These are phyloP conservation scores for Cercospora zeae-maydis DNA, from an alignment of 2,329 filamentous ascomycete species.

Conservation along the genomic window DNA sequence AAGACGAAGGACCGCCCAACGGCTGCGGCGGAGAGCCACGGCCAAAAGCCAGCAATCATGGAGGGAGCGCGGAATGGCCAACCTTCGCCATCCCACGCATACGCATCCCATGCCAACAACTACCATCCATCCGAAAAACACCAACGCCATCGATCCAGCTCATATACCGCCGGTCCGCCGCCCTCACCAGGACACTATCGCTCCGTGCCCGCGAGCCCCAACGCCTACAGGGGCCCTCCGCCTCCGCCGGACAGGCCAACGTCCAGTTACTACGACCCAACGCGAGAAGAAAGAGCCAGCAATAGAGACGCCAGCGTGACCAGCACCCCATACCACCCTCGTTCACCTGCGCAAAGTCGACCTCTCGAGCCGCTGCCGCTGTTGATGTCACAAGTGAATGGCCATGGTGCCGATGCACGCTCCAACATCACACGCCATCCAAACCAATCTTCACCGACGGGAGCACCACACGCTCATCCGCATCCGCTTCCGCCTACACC, in stretches of 20 bases:
- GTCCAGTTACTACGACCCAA: conserved; percentile 51
- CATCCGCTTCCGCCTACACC: conserved; percentile 21
- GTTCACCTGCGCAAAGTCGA: conserved; percentile 23
- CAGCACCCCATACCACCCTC: conserved; percentile 40
- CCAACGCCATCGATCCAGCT: conserved; percentile 34
- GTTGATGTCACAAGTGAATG: conserved; percentile 27
- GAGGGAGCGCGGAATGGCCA: conserved; percentile 13
- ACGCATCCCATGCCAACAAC: conserved; percentile 5
- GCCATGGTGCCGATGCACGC: conserved; percentile 22
- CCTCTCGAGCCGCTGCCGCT: conserved; percentile 1
- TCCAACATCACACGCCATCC: conserved; percentile 23
- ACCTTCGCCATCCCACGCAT: conserved; percentile 15
- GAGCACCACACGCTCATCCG: conserved; percentile 30
- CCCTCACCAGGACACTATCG: conserved; percentile 32
- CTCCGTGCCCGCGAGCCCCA: conserved; percentile 39
- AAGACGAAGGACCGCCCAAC: background rate
- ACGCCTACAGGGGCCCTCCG: conserved; percentile 37
- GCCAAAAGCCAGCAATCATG: conserved; percentile 16
- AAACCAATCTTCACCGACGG: conserved; percentile 28
- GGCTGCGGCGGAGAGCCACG: conserved; percentile 2
- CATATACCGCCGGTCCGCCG: conserved; percentile 28
- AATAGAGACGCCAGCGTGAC: conserved; percentile 29
- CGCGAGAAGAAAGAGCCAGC: conserved; percentile 45
- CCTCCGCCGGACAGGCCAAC: conserved; percentile 36
- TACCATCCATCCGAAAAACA: conserved; percentile 27